Evolutionary conservation across 2,329 filamentous ascomycete species (phyloP), one percentile per base, ranked within the genome.

Genomic region (Alternaria consortialis): DNA sequence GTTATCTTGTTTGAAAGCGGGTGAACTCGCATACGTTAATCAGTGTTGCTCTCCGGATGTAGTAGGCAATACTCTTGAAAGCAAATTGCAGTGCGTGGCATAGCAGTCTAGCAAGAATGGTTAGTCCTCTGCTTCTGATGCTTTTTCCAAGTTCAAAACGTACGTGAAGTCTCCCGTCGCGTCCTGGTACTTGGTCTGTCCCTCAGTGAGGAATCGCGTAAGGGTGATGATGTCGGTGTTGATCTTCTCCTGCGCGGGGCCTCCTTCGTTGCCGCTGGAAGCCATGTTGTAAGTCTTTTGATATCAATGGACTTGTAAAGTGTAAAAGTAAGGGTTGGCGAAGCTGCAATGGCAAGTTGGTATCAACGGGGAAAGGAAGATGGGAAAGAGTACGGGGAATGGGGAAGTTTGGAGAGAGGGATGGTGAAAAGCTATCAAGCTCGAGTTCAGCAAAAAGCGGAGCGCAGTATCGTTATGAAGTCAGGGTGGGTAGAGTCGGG

Each of bases 31-130:
- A 51, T 70, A 81, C 80, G 85, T 97, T 97, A 83, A 98, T 94
- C 67, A 99, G 85, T 25, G 93, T 94, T 36, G 94, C 93, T 80
- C 95, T 91, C 74, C 94, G 94, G 81, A 99, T 99, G 85, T 97
- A 99, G 86, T 98, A 97, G 73, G 95, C 93, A 80, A 99, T 99
- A 69, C 93, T 97, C 86, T 99, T 99, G 90, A 99, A 99, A 68
- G 95, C 94, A 85, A 98, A 99, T 82, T 98, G 95, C 61, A 99
- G 91, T 62, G 95, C 94, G 80, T 99, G 95, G 86, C 93, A 97
- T 62, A 99, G 88, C 54, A 99, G 87, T 74, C 94, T 97, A 74
- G 40, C 53, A n/a, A 56, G 36, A 15, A 17, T 36, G 5, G 15
- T 58, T 9, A 63, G 48, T 27, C 42, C 4, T 39, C 34, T 15